A percentile compares a stretch with the other conserved stretches of the same genome.
Conservation (phyloP, 176 grass and related monocot species). For the Puya raimondii region DNA sequence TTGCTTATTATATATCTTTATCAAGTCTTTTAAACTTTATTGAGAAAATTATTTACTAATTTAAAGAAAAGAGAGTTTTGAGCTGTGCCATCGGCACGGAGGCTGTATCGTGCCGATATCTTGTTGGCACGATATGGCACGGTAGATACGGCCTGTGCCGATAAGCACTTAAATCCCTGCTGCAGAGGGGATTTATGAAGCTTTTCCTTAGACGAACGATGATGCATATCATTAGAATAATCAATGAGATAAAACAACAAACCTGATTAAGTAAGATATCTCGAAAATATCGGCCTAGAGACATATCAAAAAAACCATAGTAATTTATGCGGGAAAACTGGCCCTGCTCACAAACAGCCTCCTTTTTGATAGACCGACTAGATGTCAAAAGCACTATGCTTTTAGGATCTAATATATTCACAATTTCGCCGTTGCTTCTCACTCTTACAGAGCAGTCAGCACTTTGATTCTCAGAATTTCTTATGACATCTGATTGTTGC, state of each 20-base stretch:
- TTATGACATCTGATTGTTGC: not conserved
- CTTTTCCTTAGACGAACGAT: too few species aligned
- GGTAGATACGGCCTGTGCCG: too few species aligned
- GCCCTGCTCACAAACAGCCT: constrained; percentile 48
- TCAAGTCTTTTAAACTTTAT: too few species aligned
- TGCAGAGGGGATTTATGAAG: too few species aligned
- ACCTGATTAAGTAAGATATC: constrained; percentile 66
- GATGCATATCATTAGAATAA: not conserved
- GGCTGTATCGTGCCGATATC: too few species aligned
- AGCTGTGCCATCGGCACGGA: too few species aligned
- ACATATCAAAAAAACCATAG: constrained; percentile 71
- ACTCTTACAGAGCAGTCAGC: constrained; percentile 23
- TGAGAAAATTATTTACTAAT: too few species aligned
- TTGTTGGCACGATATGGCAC: too few species aligned
- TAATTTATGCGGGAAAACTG: constrained; percentile 74
- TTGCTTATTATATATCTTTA: too few species aligned
- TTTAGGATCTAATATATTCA: constrained; percentile 46
- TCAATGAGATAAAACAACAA: constrained; percentile 4
- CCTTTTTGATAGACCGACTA: constrained; percentile 63
- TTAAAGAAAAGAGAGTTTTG: too few species aligned
- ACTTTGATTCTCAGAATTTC: constrained; percentile 18
- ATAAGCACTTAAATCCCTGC: too few species aligned
- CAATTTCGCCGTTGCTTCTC: constrained; percentile 28
- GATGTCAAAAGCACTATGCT: constrained; percentile 80
- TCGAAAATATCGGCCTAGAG: constrained; percentile 68